These are phyloP conservation scores for Aspergillus sclerotiicarbonarius DNA, from an alignment of 495 filamentous ascomycete genomes.

Conservation along the genomic window DNA sequence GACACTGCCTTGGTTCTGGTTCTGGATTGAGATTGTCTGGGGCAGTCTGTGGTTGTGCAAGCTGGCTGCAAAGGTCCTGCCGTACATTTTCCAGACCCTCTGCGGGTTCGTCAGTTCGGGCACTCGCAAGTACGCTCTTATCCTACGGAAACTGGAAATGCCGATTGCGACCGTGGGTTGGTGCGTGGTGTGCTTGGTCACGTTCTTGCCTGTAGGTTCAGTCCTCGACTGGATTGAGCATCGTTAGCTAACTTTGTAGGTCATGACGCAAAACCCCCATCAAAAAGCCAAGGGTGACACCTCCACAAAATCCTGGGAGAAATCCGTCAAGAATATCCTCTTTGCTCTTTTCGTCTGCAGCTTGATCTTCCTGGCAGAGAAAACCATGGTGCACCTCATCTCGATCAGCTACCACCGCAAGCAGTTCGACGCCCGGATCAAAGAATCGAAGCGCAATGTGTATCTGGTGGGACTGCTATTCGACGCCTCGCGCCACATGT, in stretches of 20 bases:
- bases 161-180: constrained; percentile 86
- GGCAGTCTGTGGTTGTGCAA: constrained; percentile 85
- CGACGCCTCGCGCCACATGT: constrained; percentile 81
- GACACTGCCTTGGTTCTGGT: constrained; percentile 73
- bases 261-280: constrained; percentile 53
- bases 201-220: constrained; percentile 63
- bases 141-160: constrained; percentile 76
- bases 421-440: constrained; percentile 85
- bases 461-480: constrained; percentile 78
- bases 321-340: constrained; percentile 67
- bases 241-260: constrained; percentile 49
- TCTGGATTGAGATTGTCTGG: constrained; percentile 93
- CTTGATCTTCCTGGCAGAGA: constrained; percentile 75
- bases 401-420: constrained; percentile 93
- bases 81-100: constrained; percentile 79
- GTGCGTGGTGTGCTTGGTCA: constrained; percentile 74
- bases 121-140: constrained; percentile 86
- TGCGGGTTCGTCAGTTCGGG: constrained; percentile 88
- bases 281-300: constrained; percentile 31
- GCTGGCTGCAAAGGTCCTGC: constrained; percentile 73
- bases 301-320: constrained; percentile 49
- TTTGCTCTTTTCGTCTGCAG: constrained; percentile 74
- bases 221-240: constrained; percentile 8
- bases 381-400: constrained; percentile 84
- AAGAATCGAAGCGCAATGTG: constrained; percentile 81